These are phyloP conservation scores for Malus hybrid DNA, from an alignment of 331 rosid genomes.

Conservation along the genomic window DNA sequence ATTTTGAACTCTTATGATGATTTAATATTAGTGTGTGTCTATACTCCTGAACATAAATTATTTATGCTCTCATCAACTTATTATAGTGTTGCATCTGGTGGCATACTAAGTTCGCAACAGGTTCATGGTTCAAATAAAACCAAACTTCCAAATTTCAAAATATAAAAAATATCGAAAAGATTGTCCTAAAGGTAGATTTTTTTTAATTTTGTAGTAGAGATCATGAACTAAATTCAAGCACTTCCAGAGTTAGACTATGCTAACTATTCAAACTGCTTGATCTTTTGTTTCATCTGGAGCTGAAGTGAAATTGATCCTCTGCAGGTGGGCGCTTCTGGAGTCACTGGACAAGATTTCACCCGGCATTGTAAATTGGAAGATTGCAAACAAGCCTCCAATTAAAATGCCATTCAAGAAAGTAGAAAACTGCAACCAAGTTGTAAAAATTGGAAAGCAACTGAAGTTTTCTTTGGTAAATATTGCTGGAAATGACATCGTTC, in stretches of 20 bases:
- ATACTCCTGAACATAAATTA: background rate
- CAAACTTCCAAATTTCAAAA: background rate
- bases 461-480: constrained; percentile 85
- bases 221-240: background rate
- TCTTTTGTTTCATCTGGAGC: background rate
- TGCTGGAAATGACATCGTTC: constrained; percentile 96
- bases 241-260: background rate
- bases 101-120: background rate
- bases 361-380: constrained; percentile 90
- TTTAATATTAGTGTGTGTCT: background rate
- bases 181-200: background rate
- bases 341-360: constrained; percentile 84
- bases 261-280: background rate
- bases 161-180: background rate
- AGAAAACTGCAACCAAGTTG: constrained; percentile 94
- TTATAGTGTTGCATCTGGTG: background rate
- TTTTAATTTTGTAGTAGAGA: too few species aligned
- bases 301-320: constrained; percentile 12
- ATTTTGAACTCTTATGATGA: background rate
- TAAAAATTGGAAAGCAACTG: constrained; percentile 80
- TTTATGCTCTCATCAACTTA: background rate
- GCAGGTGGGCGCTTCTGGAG: constrained; percentile 89
- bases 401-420: constrained; percentile 98
- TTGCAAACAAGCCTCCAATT: constrained; percentile 89
- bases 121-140: background rate